Evolutionary conservation across 2,329 filamentous ascomycete genomes (phyloP).

Genomic region (Arthrobotrys musiformis): DNA sequence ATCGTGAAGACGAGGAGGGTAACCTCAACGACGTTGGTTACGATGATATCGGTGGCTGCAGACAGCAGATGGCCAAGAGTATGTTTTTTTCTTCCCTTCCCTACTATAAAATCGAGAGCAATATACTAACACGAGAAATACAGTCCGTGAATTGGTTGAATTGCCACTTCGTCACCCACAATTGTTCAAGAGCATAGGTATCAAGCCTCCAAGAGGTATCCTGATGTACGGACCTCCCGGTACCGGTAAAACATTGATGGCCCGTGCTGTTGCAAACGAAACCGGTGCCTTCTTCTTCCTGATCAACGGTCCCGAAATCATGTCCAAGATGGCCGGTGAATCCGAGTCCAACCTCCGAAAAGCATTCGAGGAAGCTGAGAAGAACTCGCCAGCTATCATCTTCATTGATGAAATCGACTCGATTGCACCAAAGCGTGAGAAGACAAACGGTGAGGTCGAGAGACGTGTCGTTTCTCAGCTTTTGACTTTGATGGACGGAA

Average conservation of each 20-base stretch:
- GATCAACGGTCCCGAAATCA: conserved; percentile 96
- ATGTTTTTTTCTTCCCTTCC: conserved; percentile 2
- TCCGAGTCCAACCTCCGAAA: conserved; percentile 98
- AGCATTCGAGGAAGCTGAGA: conserved; percentile 99
- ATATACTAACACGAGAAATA: background rate
- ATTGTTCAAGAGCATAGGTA: conserved; percentile 99
- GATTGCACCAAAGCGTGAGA: conserved; percentile 98
- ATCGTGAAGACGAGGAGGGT: conserved; percentile 98
- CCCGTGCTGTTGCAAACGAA: conserved; percentile 97
- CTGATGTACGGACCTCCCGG: conserved; percentile 95
- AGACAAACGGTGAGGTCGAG: conserved; percentile 99
- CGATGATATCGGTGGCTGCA: conserved; percentile 98
- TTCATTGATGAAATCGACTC: conserved; percentile 99
- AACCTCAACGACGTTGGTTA: conserved; percentile 99
- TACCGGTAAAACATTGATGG: conserved; percentile 99
- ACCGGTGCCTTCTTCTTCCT: conserved; percentile 99
- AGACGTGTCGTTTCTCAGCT: conserved; percentile 98
- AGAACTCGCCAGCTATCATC: conserved; percentile 99
- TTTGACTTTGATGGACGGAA: conserved; percentile 97
- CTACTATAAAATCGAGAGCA: background rate
- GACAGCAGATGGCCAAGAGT: conserved; percentile 99
- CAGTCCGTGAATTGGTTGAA: conserved; percentile 92
- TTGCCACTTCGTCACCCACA: conserved; percentile 95
- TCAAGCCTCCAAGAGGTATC: conserved; percentile 98
- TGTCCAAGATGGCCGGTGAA: conserved; percentile 99